Evolutionary conservation across 805 yeast genomes (phyloP).

Genomic region (Monosporozyma aerobia): DNA sequence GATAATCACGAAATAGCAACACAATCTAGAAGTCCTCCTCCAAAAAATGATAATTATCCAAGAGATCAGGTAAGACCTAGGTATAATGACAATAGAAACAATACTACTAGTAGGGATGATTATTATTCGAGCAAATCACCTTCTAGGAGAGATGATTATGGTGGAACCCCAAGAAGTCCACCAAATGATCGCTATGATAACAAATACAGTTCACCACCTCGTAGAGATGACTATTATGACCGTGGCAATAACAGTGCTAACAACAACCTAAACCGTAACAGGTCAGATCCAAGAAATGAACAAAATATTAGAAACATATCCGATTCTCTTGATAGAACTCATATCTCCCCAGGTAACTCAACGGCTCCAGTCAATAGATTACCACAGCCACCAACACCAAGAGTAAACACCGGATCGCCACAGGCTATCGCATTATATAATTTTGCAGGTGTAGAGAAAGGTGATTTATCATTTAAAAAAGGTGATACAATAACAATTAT

Average conservation of each 20-base stretch:
- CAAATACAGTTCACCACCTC: neutral
- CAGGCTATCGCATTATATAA: slow-evolving; percentile 77
- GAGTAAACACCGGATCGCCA: neutral
- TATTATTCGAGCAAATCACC: neutral
- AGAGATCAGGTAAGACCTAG: neutral
- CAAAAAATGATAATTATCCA: neutral
- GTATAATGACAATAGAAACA: neutral
- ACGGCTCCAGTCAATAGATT: neutral
- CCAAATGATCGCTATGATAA: neutral
- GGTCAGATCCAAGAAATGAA: neutral
- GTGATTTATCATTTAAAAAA: slow-evolving; percentile 86
- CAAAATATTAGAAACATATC: neutral
- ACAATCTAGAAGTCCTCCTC: neutral
- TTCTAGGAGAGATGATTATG: neutral
- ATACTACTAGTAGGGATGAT: neutral
- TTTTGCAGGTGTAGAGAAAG: slow-evolving; percentile 87
- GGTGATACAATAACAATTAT: slow-evolving; percentile 87
- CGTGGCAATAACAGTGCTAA: neutral
- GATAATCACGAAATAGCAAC: neutral
- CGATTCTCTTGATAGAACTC: neutral
- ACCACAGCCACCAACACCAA: slow-evolving; percentile 2
- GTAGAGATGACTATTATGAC: neutral
- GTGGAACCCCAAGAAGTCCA: neutral
- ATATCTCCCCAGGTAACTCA: neutral
- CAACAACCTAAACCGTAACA: neutral